A percentile compares a stretch with the other conserved stretches of the same genome.
Conservation (phyloP, 1,284 basidiomycete genomes). For the Mycosarcoma maydis region DNA sequence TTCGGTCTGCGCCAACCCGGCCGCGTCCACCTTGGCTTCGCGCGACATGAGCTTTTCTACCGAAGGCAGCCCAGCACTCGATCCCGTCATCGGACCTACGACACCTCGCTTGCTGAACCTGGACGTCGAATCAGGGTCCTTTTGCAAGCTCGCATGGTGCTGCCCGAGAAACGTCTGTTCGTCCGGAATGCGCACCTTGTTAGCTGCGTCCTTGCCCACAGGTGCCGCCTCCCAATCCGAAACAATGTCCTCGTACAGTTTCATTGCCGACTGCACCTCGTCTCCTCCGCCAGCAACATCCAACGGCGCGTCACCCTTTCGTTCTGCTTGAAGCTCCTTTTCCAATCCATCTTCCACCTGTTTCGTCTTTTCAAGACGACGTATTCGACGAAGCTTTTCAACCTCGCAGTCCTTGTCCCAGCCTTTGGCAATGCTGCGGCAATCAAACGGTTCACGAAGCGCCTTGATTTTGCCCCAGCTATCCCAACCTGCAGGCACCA, state of each 20-base stretch:
- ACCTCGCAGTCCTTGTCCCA: constrained; percentile 68
- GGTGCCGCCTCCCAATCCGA: constrained; percentile 50
- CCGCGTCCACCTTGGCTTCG: background rate
- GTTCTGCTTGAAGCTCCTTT: constrained; percentile 33
- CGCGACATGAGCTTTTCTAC: constrained; percentile 45
- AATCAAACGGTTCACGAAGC: constrained; percentile 88
- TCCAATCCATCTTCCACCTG: constrained; percentile 45
- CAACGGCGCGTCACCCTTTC: constrained; percentile 3
- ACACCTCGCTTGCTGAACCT: constrained; percentile 39
- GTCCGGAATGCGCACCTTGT: constrained; percentile 32
- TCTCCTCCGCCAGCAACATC: constrained; percentile 6
- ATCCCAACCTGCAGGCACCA: constrained; percentile 96
- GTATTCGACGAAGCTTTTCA: constrained; percentile 31
- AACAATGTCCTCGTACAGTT: constrained; percentile 60
- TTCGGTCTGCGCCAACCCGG: background rate
- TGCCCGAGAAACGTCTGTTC: constrained; percentile 47
- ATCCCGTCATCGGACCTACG: constrained; percentile 53
- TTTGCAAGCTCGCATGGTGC: constrained; percentile 47
- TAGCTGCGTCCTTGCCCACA: constrained; percentile 8
- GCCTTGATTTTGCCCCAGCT: constrained; percentile 95
- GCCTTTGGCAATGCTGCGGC: constrained; percentile 79
- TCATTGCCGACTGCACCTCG: constrained; percentile 51
- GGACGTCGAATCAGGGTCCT: constrained; percentile 32
- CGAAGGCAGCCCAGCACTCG: constrained; percentile 35
- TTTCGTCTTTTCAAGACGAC: constrained; percentile 21